Evolutionary conservation across 352 stramenopile genomes (phyloP), one percentile per base, ranked within the genome.

Genomic region (Globisporangium heterothallicum): DNA sequence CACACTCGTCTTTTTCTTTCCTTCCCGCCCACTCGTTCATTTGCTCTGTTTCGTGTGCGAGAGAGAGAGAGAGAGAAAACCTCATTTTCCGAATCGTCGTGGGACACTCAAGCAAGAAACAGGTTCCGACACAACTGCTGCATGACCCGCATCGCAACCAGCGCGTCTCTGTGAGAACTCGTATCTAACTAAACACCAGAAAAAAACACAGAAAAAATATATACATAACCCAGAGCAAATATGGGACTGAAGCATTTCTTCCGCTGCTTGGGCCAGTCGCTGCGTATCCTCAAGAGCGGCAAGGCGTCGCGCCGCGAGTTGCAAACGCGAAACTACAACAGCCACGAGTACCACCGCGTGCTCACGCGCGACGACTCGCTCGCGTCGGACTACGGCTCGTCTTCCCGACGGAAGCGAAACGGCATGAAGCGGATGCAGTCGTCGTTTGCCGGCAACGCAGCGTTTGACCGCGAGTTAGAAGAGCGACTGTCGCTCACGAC

Each of bases 241-340:
- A 58, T 59, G 52, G 52, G 52, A 14, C 26, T 59, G 35, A 51
- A 51, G 43, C 52, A 51, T 43, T 59, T 59, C 36, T 59, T 59
- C 35, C 52, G 52, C 43, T 53, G 52, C 35, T 34, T 59, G 42
- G 36, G 52, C 16, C 43, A 59, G 32, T 51, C 51, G 29, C 51
- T 58, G 29, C 51, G 51, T 10, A 42, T 34, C 42, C 42, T 59
- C 43, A 59, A 52, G 43, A 43, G 52, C 43, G 46, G 32, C 6
- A 44, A 44, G 21, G 25, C 43, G 13, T 25, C 52, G 42, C 52
- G 52, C 14, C 52, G 52, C 12, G 32, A 59, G 12, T 25, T 59
- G 49, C 49, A 56, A 18, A 48, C 25, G 16, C 52, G 52, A 42
- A 43, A 59, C 52, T 59, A 59, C 43, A 50, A 59, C 32, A 59